Evolutionary conservation across 768 basidiomycete species (phyloP).

Genomic region (Rhizopogon vesiculosus): DNA sequence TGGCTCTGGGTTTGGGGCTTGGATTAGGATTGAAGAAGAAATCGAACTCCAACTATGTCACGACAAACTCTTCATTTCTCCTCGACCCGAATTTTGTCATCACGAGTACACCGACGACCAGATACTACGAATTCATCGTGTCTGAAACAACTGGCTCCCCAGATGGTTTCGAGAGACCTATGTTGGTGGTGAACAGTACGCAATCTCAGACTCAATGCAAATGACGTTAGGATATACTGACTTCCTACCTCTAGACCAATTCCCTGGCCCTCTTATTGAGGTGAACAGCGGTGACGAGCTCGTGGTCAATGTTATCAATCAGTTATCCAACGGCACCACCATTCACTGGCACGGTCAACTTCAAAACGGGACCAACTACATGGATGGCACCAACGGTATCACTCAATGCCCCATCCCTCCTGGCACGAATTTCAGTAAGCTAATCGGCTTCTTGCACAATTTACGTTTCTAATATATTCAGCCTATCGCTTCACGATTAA

Average conservation of each 20-base stretch:
- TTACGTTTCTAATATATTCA: conserved; percentile 2
- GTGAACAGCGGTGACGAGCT: conserved; percentile 31
- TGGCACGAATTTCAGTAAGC: conserved; percentile 35
- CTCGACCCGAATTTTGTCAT: conserved; percentile 23
- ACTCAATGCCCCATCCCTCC: conserved; percentile 54
- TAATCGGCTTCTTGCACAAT: not conserved
- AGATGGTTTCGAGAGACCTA: conserved; percentile 35
- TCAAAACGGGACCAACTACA: conserved; percentile 43
- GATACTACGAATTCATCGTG: conserved; percentile 41
- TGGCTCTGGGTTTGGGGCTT: conserved; percentile 24
- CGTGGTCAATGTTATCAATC: conserved; percentile 30
- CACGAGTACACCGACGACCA: conserved; percentile 29
- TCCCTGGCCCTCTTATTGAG: conserved; percentile 29
- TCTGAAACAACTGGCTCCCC: conserved; percentile 33
- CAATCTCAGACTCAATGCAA: not conserved
- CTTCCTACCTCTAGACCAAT: conserved; percentile 19
- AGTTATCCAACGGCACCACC: conserved; percentile 25
- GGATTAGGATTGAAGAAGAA: conserved; percentile 22
- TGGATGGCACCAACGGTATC: conserved; percentile 42
- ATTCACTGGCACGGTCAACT: conserved; percentile 33
- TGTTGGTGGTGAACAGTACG: conserved; percentile 46
- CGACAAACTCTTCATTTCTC: conserved; percentile 24
- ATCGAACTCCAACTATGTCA: conserved; percentile 8
- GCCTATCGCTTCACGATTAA: conserved; percentile 38
- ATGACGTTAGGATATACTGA: conserved; percentile 1